These are phyloP conservation scores for Macrocybe gigantea DNA, from an alignment of 768 basidiomycete species.

Conservation along the genomic window DNA sequence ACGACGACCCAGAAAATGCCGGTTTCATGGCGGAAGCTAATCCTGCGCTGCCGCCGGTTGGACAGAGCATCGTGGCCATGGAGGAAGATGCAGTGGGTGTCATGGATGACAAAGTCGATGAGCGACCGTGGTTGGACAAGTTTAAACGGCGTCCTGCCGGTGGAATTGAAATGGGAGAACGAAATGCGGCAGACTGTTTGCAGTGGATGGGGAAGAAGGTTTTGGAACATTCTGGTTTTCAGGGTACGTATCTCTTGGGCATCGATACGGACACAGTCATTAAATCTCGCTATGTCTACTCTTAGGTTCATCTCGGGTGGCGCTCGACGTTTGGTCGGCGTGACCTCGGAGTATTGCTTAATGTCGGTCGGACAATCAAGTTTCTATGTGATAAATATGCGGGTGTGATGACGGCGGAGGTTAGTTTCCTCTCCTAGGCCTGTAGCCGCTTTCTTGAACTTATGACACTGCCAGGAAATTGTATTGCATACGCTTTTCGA, in stretches of 20 bases:
- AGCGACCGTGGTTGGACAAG: constrained; percentile 48
- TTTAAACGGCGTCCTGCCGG: constrained; percentile 21
- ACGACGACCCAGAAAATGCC: constrained; percentile 25
- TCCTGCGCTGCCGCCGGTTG: not conserved
- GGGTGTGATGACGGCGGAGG: constrained; percentile 79
- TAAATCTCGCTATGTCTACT: not conserved
- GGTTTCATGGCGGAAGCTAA: constrained; percentile 9
- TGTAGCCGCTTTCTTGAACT: not conserved
- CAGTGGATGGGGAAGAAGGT: constrained; percentile 72
- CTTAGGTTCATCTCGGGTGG: constrained; percentile 65
- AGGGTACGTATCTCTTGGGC: constrained; percentile 48
- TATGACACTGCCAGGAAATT: constrained; percentile 61
- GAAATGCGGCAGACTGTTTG: constrained; percentile 57
- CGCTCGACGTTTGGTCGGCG: constrained; percentile 75
- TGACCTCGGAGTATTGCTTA: constrained; percentile 78
- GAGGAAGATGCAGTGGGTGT: constrained; percentile 27
- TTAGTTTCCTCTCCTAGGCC: constrained; percentile 25
- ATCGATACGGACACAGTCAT: not conserved
- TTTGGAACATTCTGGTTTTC: constrained; percentile 88
- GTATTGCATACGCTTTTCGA: constrained; percentile 88
- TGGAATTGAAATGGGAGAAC: constrained; percentile 53
- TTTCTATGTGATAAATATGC: constrained; percentile 79
- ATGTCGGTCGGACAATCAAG: constrained; percentile 82
- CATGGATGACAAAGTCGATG: constrained; percentile 47
- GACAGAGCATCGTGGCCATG: not conserved